Evolutionary conservation across 2,329 filamentous ascomycete genomes (phyloP), one percentile per base, ranked within the genome.

Genomic region (Lizonia empirigonia): DNA sequence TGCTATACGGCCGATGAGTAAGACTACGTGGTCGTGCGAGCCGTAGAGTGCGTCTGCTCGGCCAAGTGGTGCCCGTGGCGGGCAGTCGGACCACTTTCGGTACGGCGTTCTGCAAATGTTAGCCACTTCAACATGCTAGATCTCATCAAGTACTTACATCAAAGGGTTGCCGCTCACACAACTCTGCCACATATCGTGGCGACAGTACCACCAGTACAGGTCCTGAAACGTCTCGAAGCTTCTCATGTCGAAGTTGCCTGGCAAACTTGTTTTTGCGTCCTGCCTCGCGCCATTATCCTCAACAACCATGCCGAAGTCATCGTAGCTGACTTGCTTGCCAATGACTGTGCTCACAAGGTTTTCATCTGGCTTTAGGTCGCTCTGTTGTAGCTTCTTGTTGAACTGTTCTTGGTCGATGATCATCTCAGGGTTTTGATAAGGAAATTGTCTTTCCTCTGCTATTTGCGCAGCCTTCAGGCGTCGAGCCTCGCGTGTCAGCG

Each of bases 191-290:
- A 89, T 85, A 70, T 97, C 94, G 78, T 97, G 94, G 73, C 96
- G 96, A 63, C 84, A 87, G 70, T 92, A 97, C 89, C 91, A 97
- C 92, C 93, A 99, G 68, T 89, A 95, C 5, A 97, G 76, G 73
- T 97, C 94, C 58, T 89, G 85, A 30, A 94, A 80, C 13, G 89
- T 87, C 64, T 94, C 89, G 65, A 89, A 96, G 32, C 83, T 86
- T 55, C 90, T 86, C 38, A 96, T 81, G 54, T 97, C 92, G 13
- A 74, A 39, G 58, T 63, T 57, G 26, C 56, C 54, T 39, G 65
- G 52, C 10, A 62, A 32, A 7, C 34, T 51, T 55, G 78, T 77
- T 13, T 8, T 74, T 73, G 23, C 78, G 45, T 52, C 44, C 72
- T 65, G 33, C 26, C 56, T 57, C 27, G 42, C 51, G 16, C 54